Percentiles rank a stretch among this genome's conserved stretches.
Conservation (phyloP, 2,329 filamentous ascomycete genomes). For the Colletotrichum sp. region DNA sequence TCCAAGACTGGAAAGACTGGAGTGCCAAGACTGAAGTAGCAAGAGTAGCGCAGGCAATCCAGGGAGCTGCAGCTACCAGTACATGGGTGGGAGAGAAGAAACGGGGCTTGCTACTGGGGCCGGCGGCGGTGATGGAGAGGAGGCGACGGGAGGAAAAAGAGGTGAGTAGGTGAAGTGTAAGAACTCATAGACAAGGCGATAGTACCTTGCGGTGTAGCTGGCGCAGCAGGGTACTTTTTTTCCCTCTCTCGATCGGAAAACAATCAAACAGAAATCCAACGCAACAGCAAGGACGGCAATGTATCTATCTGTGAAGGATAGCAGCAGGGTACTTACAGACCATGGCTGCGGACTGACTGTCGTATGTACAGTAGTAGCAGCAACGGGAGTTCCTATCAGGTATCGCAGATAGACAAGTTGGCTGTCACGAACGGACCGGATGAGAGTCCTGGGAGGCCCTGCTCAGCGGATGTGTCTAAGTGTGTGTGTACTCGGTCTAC, state of each 20-base stretch:
- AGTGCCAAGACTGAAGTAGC: conserved; percentile 2
- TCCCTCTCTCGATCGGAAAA: neutral
- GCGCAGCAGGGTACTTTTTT: conserved; percentile 5
- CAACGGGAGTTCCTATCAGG: neutral
- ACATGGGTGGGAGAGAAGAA: conserved; percentile 1
- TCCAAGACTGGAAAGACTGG: conserved; percentile 2
- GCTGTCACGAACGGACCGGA: conserved; percentile 1
- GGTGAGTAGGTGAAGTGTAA: neutral
- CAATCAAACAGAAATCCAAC: neutral
- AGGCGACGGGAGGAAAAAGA: neutral
- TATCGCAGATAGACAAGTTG: neutral
- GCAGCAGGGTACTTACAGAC: conserved; percentile 20
- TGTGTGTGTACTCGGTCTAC: neutral
- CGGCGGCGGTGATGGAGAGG: neutral
- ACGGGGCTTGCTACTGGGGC: conserved; percentile 10
- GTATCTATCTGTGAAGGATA: neutral
- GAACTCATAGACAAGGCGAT: neutral
- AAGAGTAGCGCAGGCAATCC: neutral
- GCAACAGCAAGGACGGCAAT: neutral
- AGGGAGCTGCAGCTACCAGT: conserved; percentile 6
- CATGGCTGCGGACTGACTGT: neutral
- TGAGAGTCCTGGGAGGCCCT: neutral
- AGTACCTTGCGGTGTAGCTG: neutral
- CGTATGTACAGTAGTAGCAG: neutral
- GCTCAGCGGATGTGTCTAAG: neutral